phyloP scores from a whole-genome alignment of 208 protist genomes.

The Paratrypanosoma confusum region DNA sequence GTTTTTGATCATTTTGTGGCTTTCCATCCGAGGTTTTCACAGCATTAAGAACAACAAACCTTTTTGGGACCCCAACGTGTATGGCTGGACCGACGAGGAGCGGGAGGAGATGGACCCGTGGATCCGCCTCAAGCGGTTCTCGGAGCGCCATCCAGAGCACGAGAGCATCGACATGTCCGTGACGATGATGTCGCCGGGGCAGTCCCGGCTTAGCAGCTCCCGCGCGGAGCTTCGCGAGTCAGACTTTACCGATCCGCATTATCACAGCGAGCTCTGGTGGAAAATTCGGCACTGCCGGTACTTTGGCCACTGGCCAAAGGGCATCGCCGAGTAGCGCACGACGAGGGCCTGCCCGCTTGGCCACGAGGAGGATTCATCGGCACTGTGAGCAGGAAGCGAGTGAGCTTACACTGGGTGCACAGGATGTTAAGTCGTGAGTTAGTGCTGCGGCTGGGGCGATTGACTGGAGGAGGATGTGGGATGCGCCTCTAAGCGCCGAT shows the following conservation, averaged over 20 bases:
- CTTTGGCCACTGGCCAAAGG: conserved; percentile 86
- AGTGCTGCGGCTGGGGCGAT: too few relatives aligned
- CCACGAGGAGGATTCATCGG: too few relatives aligned
- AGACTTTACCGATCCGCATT: conserved; percentile 81
- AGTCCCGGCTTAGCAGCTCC: conserved; percentile 57
- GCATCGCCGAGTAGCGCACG: conserved; percentile 47
- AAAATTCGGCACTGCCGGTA: conserved; percentile 71
- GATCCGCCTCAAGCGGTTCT: conserved; percentile 73
- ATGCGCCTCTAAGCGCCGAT: too few relatives aligned
- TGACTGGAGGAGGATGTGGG: too few relatives aligned
- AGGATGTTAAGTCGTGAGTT: too few relatives aligned
- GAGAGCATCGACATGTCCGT: conserved; percentile 46
- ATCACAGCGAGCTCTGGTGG: conserved; percentile 84
- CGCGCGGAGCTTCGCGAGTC: conserved; percentile 73
- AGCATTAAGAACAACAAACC: conserved; percentile 82
- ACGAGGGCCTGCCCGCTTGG: too few relatives aligned
- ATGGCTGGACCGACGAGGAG: conserved; percentile 59
- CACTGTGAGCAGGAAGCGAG: too few relatives aligned
- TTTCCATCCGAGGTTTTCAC: conserved; percentile 67
- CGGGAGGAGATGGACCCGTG: conserved; percentile 37
- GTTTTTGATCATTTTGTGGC: conserved; percentile 43
- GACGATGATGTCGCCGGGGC: conserved; percentile 74
- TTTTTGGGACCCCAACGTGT: conserved; percentile 80
- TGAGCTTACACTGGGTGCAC: too few relatives aligned
- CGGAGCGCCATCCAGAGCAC: conserved; percentile 77